Base-by-base conservation (phyloP, 2,329 filamentous ascomycete genomes). In the Neonectria sp. region DNA sequence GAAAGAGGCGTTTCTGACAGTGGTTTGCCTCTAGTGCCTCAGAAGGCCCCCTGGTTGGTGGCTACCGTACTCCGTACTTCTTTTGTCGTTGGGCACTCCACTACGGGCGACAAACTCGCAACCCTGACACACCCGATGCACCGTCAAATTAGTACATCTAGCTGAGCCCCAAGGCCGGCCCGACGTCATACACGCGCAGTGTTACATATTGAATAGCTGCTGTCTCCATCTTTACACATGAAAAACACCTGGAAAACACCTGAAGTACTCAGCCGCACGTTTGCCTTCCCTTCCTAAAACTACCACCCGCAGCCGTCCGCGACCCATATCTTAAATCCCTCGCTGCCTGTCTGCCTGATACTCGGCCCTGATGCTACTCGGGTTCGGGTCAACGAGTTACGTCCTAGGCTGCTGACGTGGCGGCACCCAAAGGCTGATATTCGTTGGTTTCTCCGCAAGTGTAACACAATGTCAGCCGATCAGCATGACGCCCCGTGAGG, bases 351-450 rank as follows among this genome's bases (percentile, higher is more conserved):
- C 29, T 49, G 43, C 33, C 56, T 59, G 12, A 59, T 51, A 11
- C 11, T 48, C 31, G 15, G 4, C 4, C 55, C 24, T 51, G 13
- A 59, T 8, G 21, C 56, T 4, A 24, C 15, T 52, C 46, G 37
- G 24, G 17, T 21, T 60, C 48, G 31, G 48, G 35, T n/a, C 51
- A 21, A 52, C 17, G 45, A 45, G 25, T 35, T 55, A 40, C 21
- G 46, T 40, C 53, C 61, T 58, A 53, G 25, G 31, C 55, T 64
- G 71, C 71, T 72, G 71, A 75, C 72, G 69, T 73, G 73, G 69
- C 73, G 61, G 37, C 33, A 17, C 45, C 57, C 29, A 35, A 25
- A 60, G 48, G 6, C n/a, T 29, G 12, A 46, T 21, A 46, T 48
- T 63, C 51, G 61, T 65, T 70, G 49, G 60, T 52, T n/a, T 49